phyloP scores from a whole-genome alignment of 257 asterid species.

The Solanum virginianum region DNA sequence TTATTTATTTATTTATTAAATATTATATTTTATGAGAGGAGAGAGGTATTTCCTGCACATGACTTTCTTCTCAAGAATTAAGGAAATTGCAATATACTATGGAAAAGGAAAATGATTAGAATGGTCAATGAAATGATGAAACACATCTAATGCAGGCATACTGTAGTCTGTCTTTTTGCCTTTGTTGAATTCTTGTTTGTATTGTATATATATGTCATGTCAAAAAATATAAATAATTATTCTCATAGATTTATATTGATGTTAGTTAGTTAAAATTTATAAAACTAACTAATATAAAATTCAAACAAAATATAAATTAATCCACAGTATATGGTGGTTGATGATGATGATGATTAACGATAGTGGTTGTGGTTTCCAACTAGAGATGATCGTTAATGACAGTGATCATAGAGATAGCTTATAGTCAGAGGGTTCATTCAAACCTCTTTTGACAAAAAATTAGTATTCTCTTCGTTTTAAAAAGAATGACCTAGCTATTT shows the following conservation, averaged over 20 bases:
- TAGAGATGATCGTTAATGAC: accelerated
- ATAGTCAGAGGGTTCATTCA: too few species aligned
- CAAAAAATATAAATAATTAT: not conserved
- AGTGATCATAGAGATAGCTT: not conserved
- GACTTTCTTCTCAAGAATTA: not conserved
- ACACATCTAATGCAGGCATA: not conserved
- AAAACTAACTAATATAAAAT: not conserved
- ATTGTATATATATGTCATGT: not conserved
- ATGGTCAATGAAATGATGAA: not conserved
- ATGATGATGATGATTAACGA: not conserved
- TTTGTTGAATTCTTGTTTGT: not conserved
- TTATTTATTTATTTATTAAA: not conserved
- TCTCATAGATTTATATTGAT: not conserved
- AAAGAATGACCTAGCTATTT: too few species aligned
- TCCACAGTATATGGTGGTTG: not conserved
- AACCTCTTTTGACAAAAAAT: too few species aligned
- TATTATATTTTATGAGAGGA: not conserved
- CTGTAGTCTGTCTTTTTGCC: not conserved
- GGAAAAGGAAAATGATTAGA: not conserved
- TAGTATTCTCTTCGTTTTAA: too few species aligned
- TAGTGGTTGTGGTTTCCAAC: not conserved
- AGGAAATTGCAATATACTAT: not conserved
- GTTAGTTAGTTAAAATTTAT: not conserved
- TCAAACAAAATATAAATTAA: not conserved
- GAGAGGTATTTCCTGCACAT: not conserved